Evolutionary conservation across 495 filamentous ascomycete species (phyloP), one percentile per base, ranked within the genome.

Genomic region (Penicillium herquei): DNA sequence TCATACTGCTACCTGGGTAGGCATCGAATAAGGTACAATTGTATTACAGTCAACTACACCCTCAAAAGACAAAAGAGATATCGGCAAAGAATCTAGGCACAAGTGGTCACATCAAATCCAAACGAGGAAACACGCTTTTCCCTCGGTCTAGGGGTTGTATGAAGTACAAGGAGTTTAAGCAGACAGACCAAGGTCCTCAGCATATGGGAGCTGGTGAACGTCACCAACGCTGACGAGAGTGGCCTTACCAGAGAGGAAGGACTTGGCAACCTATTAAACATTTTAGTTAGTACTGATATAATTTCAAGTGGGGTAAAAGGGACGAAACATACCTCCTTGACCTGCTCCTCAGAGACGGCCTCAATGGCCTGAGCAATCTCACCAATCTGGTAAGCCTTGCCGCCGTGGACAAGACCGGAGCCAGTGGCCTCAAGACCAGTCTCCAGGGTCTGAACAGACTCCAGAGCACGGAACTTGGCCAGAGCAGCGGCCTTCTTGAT

Each of bases 391-490:
- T 92, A 91, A 35, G 91, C 82, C 80, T 91, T 89, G 74, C 82
- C 85, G 52, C 85, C 86, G 63, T 88, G 85, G 63, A 96, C 79
- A 39, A 96, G 81, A 37, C 88, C 89, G 44, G 87, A 80, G 61
- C 90, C 90, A 57, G 85, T 89, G 63, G 84, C 74, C 70, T 88
- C 84, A 54, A 90, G 72, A 55, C 85, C 86, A 42, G 84, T 83
- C 54, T 76, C 74, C 18, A 86, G 79, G 63, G 81, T 82, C 78
- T 97, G 88, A 46, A 87, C 91, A 39, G 82, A 84, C 68, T 96
- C 91, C 40, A 98, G 79, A 44, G 92, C 89, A 67, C 87, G 84
- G 79, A 96, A 99, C 77, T 96, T 98, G 58, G 95, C 93, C 64
- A 89, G 82, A 17, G 94, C 91, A 65, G 87, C 81, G 41, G 94